Conservation (phyloP, 2,329 filamentous ascomycete genomes). For the Lizonia empirigonia region DNA sequence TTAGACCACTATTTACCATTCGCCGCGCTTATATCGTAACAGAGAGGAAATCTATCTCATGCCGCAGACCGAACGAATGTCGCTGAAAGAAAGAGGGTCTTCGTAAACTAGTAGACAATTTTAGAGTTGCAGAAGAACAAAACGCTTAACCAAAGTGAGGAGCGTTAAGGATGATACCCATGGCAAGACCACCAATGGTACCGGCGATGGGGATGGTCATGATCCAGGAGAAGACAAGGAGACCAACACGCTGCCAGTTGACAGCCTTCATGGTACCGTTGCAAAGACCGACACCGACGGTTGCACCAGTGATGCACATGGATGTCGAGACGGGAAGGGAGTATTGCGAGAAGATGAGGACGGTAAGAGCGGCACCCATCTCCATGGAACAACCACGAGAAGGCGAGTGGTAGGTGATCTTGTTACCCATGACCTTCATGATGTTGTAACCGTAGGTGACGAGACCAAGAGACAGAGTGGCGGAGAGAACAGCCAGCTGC, state of each 20-base stretch:
- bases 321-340: slow-evolving; percentile 72
- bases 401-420: slow-evolving; percentile 73
- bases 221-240: slow-evolving; percentile 71
- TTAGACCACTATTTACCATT: slow-evolving; percentile 3
- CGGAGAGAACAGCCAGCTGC: slow-evolving; percentile 73
- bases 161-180: slow-evolving; percentile 61
- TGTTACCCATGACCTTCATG: slow-evolving; percentile 87
- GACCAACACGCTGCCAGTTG: slow-evolving; percentile 72
- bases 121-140: slow-evolving; percentile 6
- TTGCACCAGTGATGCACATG: slow-evolving; percentile 78
- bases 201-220: slow-evolving; percentile 66
- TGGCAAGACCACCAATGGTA: slow-evolving; percentile 56
- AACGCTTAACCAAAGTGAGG: slow-evolving; percentile 55
- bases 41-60: slow-evolving; percentile 10
- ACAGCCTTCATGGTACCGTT: slow-evolving; percentile 74
- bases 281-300: slow-evolving; percentile 77
- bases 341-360: slow-evolving; percentile 77
- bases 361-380: slow-evolving; percentile 77
- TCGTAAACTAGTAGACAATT: slow-evolving; percentile 9
- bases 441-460: slow-evolving; percentile 83
- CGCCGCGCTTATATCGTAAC: slow-evolving; percentile 3
- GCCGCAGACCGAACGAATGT: slow-evolving; percentile 4
- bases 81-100: slow-evolving; percentile 18
- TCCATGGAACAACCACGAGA: slow-evolving; percentile 72
- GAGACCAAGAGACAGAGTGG: slow-evolving; percentile 67